Base-by-base conservation (phyloP, 2,329 filamentous ascomycete genomes). In the Lecanosticta acicola region DNA sequence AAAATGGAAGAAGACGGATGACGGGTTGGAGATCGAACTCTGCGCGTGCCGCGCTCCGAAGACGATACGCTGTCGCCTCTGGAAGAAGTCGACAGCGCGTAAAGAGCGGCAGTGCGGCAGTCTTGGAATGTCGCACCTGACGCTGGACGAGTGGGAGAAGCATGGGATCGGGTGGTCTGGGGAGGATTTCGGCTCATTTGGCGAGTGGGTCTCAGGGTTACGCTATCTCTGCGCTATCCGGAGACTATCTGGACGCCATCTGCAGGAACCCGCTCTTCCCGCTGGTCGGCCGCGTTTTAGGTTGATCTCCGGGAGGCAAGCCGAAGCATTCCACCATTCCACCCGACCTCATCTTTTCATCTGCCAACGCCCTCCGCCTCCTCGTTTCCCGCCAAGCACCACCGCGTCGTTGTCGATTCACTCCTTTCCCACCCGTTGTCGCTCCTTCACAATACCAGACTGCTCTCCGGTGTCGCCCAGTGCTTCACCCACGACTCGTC, bases 391-490 rank as follows among this genome's bases (percentile, higher is more conserved):
- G 11, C 26, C 39, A 42, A 4, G 21, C 7, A 35, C 32, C 17
- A 5, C 11, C 24, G 24, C 24, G 24, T 29, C 11, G 5, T 11
- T 29, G 11, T 11, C 24, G 24, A 29, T 29, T 29, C 24, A 7
- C 24, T n/a, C n/a, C n/a, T n/a, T n/a, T n/a, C n/a, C n/a, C n/a
- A n/a, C n/a, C n/a, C n/a, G 17, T 39, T 45, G 45, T 49, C 51
- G 45, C 41, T 50, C 49, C 21, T 50, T 49, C 41, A 42, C 44
- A 14, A 45, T 45, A 10, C 24, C 49, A 53, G 49, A 50, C 46
- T 46, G 46, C 49, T 36, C 33, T 48, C 48, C 5, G 24, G 41
- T 46, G 51, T 37, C n/a, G 49, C 46, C 52, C 24, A 54, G 52
- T 21, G 52, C 52, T 45, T 37, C 52, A 46, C 52, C 39, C 44